phyloP scores from a whole-genome alignment of 2,329 filamentous ascomycete genomes.

The Verticillium dahliae region DNA sequence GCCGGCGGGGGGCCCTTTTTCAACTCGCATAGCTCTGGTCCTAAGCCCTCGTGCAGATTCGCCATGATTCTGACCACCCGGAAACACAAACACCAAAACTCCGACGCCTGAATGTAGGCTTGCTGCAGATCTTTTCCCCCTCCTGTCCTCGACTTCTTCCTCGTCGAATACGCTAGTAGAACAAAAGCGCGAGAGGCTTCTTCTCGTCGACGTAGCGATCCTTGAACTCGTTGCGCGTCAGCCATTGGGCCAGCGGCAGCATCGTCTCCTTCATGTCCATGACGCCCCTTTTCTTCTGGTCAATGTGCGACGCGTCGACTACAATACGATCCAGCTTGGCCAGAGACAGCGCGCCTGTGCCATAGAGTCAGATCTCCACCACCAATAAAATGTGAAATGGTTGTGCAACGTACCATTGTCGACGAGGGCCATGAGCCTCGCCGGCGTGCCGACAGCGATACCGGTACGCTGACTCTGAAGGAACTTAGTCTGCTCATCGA shows the following conservation, averaged over 20 bases:
- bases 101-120: neutral
- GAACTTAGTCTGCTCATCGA: constrained; percentile 76
- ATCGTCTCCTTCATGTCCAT: constrained; percentile 94
- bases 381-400: neutral
- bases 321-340: constrained; percentile 71
- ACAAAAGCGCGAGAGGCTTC: constrained; percentile 54
- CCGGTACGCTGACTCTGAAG: constrained; percentile 66
- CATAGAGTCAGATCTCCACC: neutral
- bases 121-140: neutral
- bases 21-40: neutral
- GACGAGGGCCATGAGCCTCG: constrained; percentile 73
- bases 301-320: constrained; percentile 86
- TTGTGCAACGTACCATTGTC: constrained; percentile 58
- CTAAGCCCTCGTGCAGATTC: neutral
- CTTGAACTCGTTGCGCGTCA: constrained; percentile 65
- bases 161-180: constrained; percentile 40
- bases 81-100: neutral
- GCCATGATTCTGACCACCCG: neutral
- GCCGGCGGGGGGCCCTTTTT: neutral
- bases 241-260: constrained; percentile 68
- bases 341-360: constrained; percentile 58
- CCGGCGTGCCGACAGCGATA: constrained; percentile 85
- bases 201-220: constrained; percentile 58
- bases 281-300: constrained; percentile 88
- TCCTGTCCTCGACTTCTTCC: neutral